Evolutionary conservation across 345 rosid species (phyloP), one percentile per base, ranked within the genome.

Genomic region (Zanthoxylum bungeanum): DNA sequence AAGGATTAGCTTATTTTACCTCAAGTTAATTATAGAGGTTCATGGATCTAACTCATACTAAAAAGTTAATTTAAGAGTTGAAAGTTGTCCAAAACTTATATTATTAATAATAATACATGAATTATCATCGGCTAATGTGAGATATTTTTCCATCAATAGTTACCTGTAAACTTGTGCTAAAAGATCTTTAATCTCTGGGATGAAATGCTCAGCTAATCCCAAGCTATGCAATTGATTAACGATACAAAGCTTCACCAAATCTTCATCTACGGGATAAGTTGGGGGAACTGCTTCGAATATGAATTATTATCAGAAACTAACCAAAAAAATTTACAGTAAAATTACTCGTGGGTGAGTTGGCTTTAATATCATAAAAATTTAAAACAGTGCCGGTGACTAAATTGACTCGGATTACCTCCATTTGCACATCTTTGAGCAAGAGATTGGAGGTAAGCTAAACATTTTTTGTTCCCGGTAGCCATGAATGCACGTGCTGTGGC

Each of bases 401-500:
- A 14, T 0, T 42, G 0, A 10, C 12, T 2, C 1, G 19, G 19
- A 40, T 49, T 17, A 82, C 96, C 93, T 77, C 86, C 91, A 74
- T 73, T 30, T 14, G 72, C 64, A 71, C 78, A 81, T 24, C 16
- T 77, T 59, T 77, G 74, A 55, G 74, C 78, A 1, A 87, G 77
- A 71, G 83, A 77, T 70, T 75, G 82, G 7, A 91, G 84, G 70
- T 87, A 87, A 34, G 73, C 59, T 47, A 85, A 76, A 69, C 86
- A 79, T 8, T 75, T 66, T 22, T 37, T 14, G 39, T 88, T 87
- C 27, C 88, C 85, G 0, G 93, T 85, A 17, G 82, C 78, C 81
- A 88, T 83, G 70, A 81, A 88, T 0, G 86, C 91, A 36, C 78
- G 30, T 19, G 93, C 90, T 22, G 93, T 91, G 39, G 96, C 89